phyloP scores from a whole-genome alignment of 2,329 filamentous ascomycete species.

The Xylaria sp. region DNA sequence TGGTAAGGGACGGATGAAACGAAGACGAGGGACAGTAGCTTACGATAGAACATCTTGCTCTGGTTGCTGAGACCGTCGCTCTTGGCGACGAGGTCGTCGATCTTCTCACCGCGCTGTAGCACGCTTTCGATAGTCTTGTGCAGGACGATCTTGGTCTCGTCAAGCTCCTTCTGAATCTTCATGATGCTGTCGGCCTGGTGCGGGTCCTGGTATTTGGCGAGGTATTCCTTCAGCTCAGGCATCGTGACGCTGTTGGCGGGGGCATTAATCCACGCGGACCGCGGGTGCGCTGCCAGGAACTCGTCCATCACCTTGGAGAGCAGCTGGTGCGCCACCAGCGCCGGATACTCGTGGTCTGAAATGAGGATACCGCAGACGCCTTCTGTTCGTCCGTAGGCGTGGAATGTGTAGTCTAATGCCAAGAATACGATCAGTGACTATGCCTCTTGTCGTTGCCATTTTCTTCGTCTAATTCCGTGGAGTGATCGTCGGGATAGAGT shows the following conservation, averaged over 20 bases:
- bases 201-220: constrained; percentile 82
- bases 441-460: constrained; percentile 6
- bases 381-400: constrained; percentile 80
- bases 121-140: constrained; percentile 96
- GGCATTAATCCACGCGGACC: constrained; percentile 70
- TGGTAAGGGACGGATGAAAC: neutral
- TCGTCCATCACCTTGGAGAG: constrained; percentile 89
- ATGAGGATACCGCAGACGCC: constrained; percentile 82
- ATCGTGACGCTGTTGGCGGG: constrained; percentile 65
- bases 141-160: constrained; percentile 96
- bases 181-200: constrained; percentile 89
- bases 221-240: constrained; percentile 82
- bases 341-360: constrained; percentile 78
- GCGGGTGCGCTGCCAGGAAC: constrained; percentile 81
- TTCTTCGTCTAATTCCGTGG: constrained; percentile 15
- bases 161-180: constrained; percentile 95
- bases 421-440: constrained; percentile 30
- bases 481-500: constrained; percentile 19
- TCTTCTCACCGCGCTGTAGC: constrained; percentile 93
- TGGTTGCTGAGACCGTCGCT: constrained; percentile 88
- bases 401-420: constrained; percentile 74
- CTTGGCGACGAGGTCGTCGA: constrained; percentile 93
- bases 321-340: constrained; percentile 84
- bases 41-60: constrained; percentile 98
- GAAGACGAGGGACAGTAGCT: constrained; percentile 40